Base-by-base conservation (phyloP, 2,329 filamentous ascomycete species). In the Venturiaceae sp. region DNA sequence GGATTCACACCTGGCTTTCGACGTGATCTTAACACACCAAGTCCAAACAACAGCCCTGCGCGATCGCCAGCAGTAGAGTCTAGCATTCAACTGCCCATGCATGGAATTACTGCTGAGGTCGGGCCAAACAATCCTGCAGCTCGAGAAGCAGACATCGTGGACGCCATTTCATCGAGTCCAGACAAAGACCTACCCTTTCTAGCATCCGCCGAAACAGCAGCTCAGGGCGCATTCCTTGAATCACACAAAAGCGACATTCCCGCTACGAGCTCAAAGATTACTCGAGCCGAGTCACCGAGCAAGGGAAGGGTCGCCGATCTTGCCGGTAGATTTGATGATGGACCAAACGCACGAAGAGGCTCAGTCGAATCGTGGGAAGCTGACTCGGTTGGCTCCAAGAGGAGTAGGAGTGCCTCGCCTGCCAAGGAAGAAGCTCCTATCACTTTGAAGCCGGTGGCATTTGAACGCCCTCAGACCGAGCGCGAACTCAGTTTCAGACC, bases 21-120 rank as follows among this genome's bases (percentile, higher is more conserved):
- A 56, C 77, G 81, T 50, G 80, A 82, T 64, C 66, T 85, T 56
- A 80, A 80, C 59, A 78, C 82, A 36, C 83, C 84, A 3, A 81
- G 77, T 60, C 75, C 77, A 19, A 78, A 77, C 46, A 83, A 83
- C 59, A 85, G 82, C 59, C 83, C 83, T 33, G 83, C 82, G n/a
- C 79, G 80, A 53, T 80, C 76, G 33, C 82, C 83, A 3, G 73
- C 75, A 23, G 65, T 86, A 34, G 76, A 76, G 47, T 71, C 76
- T 8, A 72, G 71, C 21, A 72, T 71, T 21, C 61, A 64, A 23
- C 57, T 70, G 55, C 68, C 73, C 19, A 62, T 75, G 8, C 74
- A 75, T n/a, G 74, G 72, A 46, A 74, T 77, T 57, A 67, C 75
- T 46, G 80, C 73, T 37, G 71, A 77, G 36, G 21, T 53, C 34